These are phyloP conservation scores for Thielaviopsis populi DNA, from an alignment of 2,329 filamentous ascomycete species.

Conservation along the genomic window DNA sequence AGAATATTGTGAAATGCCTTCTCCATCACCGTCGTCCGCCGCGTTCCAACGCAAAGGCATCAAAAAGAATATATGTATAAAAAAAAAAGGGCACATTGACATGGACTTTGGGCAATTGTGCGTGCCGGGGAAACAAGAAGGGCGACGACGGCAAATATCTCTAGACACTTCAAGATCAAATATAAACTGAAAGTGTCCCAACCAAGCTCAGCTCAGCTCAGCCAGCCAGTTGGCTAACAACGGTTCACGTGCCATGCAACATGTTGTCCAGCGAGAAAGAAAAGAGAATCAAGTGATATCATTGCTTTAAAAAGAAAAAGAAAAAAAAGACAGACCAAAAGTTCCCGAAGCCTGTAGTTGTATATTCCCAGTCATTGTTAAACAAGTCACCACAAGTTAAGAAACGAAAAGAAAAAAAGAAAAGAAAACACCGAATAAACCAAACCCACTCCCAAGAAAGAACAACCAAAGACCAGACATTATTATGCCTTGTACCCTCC, in stretches of 20 bases:
- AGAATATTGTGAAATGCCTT: constrained; percentile 52
- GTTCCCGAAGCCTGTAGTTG: background rate
- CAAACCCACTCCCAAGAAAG: background rate
- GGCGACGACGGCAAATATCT: background rate
- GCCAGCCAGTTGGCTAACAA: too few species aligned
- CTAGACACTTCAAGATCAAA: constrained; percentile 1
- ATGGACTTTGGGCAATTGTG: too few species aligned
- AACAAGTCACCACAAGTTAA: background rate
- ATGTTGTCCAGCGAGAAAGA: background rate
- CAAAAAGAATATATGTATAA: too few species aligned
- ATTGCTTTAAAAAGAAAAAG: background rate
- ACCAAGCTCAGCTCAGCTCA: too few species aligned
- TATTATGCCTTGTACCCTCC: background rate
- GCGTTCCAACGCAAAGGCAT: background rate
- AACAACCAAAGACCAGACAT: background rate
- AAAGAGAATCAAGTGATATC: background rate
- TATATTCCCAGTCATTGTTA: background rate
- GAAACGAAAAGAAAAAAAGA: too few species aligned
- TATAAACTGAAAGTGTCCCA: constrained; percentile 1
- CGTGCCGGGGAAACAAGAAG: background rate
- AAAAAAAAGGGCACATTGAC: too few species aligned
- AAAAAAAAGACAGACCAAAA: background rate
- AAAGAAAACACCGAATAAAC: background rate
- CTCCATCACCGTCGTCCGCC: background rate
- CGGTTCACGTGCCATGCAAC: too few species aligned